Percentiles rank a stretch among this genome's conserved stretches.
Evolutionary conservation across 2,329 filamentous ascomycete genomes (phyloP).

Genomic region (Trichoderma gracile): DNA sequence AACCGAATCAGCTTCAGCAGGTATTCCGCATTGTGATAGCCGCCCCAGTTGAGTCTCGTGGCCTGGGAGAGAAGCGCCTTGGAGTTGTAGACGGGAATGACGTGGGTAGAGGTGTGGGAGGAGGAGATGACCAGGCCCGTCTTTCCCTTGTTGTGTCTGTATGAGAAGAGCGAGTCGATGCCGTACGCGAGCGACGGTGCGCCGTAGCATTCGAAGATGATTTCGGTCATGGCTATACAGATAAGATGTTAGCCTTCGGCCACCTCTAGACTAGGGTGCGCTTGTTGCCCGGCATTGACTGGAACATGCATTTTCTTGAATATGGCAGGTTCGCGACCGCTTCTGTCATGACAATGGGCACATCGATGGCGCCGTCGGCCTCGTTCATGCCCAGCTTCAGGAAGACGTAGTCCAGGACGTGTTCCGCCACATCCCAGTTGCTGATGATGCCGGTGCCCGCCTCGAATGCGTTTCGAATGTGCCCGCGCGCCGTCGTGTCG

Average conservation of each 20-base stretch:
- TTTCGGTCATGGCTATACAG: slow-evolving; percentile 84
- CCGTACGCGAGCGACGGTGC: slow-evolving; percentile 90
- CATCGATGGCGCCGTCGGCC: slow-evolving; percentile 70
- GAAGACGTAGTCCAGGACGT: slow-evolving; percentile 90
- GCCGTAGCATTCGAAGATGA: slow-evolving; percentile 93
- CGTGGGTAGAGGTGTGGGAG: slow-evolving; percentile 88
- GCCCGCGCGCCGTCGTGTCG: slow-evolving; percentile 87
- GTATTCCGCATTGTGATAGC: slow-evolving; percentile 86
- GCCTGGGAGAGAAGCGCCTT: slow-evolving; percentile 84
- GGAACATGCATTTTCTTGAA: slow-evolving; percentile 73
- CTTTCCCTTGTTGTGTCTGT: slow-evolving; percentile 83
- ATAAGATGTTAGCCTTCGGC: slow-evolving; percentile 9
- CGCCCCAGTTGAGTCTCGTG: slow-evolving; percentile 91
- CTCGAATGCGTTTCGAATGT: slow-evolving; percentile 90
- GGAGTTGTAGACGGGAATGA: slow-evolving; percentile 87
- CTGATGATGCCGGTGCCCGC: slow-evolving; percentile 86
- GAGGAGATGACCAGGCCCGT: slow-evolving; percentile 89
- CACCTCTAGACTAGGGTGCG: too few species aligned
- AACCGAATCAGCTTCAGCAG: slow-evolving; percentile 83
- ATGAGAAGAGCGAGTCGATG: slow-evolving; percentile 95
- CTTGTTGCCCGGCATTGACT: too few species aligned
- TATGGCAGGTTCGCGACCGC: slow-evolving; percentile 89
- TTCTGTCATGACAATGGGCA: slow-evolving; percentile 94
- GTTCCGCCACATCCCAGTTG: slow-evolving; percentile 98
- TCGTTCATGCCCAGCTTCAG: slow-evolving; percentile 87